Evolutionary conservation across 345 rosid species (phyloP), one percentile per base, ranked within the genome.

Genomic region (Pistacia atlantica): DNA sequence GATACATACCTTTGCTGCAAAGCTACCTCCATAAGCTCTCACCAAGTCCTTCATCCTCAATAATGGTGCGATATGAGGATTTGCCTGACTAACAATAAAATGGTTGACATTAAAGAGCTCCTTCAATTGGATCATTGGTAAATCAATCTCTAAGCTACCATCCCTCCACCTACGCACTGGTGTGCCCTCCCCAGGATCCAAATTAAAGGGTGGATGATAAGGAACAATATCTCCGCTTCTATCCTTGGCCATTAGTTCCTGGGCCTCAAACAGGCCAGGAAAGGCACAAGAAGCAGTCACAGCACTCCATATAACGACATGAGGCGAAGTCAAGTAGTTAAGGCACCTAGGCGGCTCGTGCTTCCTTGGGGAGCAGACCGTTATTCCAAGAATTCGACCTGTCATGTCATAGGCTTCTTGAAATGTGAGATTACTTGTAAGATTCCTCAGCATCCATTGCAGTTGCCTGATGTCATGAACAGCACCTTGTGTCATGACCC

Each of bases 301-400:
- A 20, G 98, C 99, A 42, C 99, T 96, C 98, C 98, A 96, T 84
- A 96, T 94, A 38, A 96, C 97, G 67, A 97, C 99, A 67, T 97
- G 99, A 81, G 99, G 98, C 0, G 99, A 92, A 60, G 94, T 97
- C 82, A 97, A 86, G 86, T 97, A 97, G 83, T 97, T 97, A 79
- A 97, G 96, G 84, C 98, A 94, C 78, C 98, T 87, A 49, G 99
- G 99, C 11, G 99, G 98, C 80, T 97, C 98, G n/a, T 94, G 98
- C 83, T 94, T 97, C 86, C 99, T 90, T 0, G 97, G 97, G 17
- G 99, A 97, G 86, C 99, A 97, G 68, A 97, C 98, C 0, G 98
- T 97, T 73, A 97, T 97, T 56, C 91, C 99, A 7, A 97, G 97
- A 73, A 97, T 83, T 76, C 98, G 87, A 49, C 98, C 99, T 1